Percentiles rank a stretch among this genome's conserved stretches.
Evolutionary conservation across 768 basidiomycete species (phyloP).

Genomic region (Naganishia vaughanmartiniae): DNA sequence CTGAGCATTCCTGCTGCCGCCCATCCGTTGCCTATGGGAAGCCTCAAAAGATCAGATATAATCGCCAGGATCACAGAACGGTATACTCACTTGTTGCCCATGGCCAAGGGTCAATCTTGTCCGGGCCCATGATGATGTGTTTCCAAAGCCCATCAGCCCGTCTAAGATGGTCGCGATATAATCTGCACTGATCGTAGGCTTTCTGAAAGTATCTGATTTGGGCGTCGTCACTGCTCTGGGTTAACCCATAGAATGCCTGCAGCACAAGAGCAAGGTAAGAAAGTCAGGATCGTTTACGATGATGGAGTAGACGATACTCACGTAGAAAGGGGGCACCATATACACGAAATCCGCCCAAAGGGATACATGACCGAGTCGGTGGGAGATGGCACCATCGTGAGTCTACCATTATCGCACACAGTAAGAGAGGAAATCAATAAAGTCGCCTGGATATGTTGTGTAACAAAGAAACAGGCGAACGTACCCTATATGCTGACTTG

Average conservation of each 20-base stretch:
- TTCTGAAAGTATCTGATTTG: slow-evolving; percentile 40
- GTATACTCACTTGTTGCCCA: slow-evolving; percentile 47
- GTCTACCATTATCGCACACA: background rate
- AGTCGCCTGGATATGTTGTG: background rate
- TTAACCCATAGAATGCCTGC: slow-evolving; percentile 24
- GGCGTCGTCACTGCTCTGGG: background rate
- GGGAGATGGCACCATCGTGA: slow-evolving; percentile 54
- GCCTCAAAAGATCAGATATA: background rate
- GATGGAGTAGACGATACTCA: slow-evolving; percentile 32
- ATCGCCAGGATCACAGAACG: background rate
- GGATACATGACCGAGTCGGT: slow-evolving; percentile 50
- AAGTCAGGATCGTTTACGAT: background rate
- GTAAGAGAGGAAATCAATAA: no score
- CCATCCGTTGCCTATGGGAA: slow-evolving; percentile 53
- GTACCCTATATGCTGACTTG: background rate
- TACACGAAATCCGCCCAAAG: slow-evolving; percentile 54
- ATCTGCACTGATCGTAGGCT: slow-evolving; percentile 55
- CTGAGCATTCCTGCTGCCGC: slow-evolving; percentile 54
- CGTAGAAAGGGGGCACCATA: slow-evolving; percentile 57
- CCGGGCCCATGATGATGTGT: slow-evolving; percentile 51
- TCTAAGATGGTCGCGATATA: slow-evolving; percentile 54
- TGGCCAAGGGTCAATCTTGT: slow-evolving; percentile 46
- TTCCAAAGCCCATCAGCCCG: slow-evolving; percentile 51
- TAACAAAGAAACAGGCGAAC: background rate
- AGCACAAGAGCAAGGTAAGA: slow-evolving; percentile 49